Base-by-base conservation (phyloP, 495 filamentous ascomycete genomes). In the Terfezia claveryi region DNA sequence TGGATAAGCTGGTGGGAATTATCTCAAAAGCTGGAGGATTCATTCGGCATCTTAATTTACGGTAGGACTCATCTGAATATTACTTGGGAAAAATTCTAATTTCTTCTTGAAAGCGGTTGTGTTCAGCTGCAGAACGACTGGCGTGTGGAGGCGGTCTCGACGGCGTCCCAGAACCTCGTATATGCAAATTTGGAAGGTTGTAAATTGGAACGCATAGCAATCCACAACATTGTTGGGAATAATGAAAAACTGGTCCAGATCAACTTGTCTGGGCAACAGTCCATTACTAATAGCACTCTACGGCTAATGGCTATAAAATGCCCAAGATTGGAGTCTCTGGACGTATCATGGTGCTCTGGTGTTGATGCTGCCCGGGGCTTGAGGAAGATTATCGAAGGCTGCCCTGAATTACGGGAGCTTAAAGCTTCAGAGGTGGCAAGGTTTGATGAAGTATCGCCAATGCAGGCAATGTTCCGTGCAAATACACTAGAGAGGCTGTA, bases 121-220 rank as follows among this genome's bases (percentile, higher is more conserved):
- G 68, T 79, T 12, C 82, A 86, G 61, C 75, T 98, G 58, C 74
- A 81, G 41, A 81, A 92, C 57, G 80, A 80, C 61, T 89, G 87
- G 76, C 73, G 76, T 16, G 73, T 77, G 7, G 82, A 88, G 55
- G 76, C 79, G 4, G 75, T 96, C 14, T 80, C 81, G 9, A 81
- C 83, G 44, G 74, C 82, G 4, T 96, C 88, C 67, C 76, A 74
- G 53, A 96, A 98, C 64, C 72, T 98, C 14, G 79, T 85, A 62
- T 85, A 86, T 54, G 82, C 89, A 51, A 88, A 82, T 0, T 70
- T 96, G 4, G 85, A 96, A 64, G 91, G 84, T 2, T 94, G 87
- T 66, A 77, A 78, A 38, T 85, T 94, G 61, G 69, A 76, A 54
- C 77, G 80, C 50, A 70, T 73, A 11, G 79, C 82, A 0, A 74